phyloP scores from a whole-genome alignment of 192 early-diverging fungal species.

The Gryganskiella cystojenkinii region DNA sequence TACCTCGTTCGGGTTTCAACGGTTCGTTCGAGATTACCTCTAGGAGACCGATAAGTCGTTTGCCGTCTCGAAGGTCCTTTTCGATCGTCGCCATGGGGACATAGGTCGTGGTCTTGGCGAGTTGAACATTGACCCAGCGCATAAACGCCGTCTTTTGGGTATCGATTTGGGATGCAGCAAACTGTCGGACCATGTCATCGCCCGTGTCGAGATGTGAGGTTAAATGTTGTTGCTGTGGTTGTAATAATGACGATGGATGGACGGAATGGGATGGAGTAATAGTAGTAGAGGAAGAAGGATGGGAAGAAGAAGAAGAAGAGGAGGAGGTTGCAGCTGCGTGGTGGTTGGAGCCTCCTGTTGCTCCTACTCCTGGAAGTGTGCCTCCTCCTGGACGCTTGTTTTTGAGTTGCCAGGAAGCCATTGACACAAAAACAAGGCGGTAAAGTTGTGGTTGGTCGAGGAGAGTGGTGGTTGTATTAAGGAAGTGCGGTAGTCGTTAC shows the following conservation, averaged over 20 bases:
- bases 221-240: conserved; percentile 1
- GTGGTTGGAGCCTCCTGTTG: neutral
- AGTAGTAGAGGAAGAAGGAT: neutral
- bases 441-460: too few relatives aligned
- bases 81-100: conserved; percentile 63
- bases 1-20: conserved; percentile 74
- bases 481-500: too few relatives aligned
- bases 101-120: conserved; percentile 48
- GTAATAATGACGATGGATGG: neutral
- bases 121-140: conserved; percentile 70
- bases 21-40: conserved; percentile 78
- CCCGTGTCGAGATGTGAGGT: conserved; percentile 25
- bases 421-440: too few relatives aligned
- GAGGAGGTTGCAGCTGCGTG: neutral
- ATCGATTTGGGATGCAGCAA: conserved; percentile 59
- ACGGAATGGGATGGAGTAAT: neutral
- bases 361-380: conserved; percentile 1
- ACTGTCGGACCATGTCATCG: conserved; percentile 57
- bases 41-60: conserved; percentile 76
- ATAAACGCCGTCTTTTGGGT: conserved; percentile 63
- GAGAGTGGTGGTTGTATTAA: too few relatives aligned
- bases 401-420: conserved; percentile 48
- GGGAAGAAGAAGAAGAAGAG: neutral
- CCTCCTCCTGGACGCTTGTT: conserved; percentile 28
- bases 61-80: conserved; percentile 73